Conservation (phyloP, 1,284 basidiomycete species). For the Cystobasidium sp. region DNA sequence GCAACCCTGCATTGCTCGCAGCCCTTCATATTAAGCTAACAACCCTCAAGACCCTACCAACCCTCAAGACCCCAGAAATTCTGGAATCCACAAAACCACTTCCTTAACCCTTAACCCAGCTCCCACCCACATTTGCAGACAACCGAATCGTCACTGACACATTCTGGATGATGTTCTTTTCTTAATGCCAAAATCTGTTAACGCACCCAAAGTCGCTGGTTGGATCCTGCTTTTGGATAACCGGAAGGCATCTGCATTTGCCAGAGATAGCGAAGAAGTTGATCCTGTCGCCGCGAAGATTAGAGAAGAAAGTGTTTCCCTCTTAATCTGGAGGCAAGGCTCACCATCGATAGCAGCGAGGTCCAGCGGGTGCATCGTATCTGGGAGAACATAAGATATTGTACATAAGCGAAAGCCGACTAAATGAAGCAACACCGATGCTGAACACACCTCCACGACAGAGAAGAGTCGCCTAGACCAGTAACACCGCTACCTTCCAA, state of each 20-base stretch:
- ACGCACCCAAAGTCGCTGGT: constrained; percentile 12
- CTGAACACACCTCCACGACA: constrained; percentile 4
- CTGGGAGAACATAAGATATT: neutral
- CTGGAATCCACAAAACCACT: too few species aligned
- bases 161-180: neutral
- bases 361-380: constrained; percentile 2
- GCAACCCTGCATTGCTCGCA: too few species aligned
- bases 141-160: too few species aligned
- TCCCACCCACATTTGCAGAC: too few species aligned
- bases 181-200: neutral
- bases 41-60: too few species aligned
- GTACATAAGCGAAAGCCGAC: too few species aligned
- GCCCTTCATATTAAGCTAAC: too few species aligned
- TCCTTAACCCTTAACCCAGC: too few species aligned
- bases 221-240: constrained; percentile 21
- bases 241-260: constrained; percentile 9
- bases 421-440: too few species aligned
- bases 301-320: neutral
- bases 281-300: neutral
- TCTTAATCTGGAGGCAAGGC: neutral
- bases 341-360: constrained; percentile 6
- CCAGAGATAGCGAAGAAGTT: constrained; percentile 16
- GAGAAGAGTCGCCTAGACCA: neutral
- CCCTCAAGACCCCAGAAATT: too few species aligned
- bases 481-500: constrained; percentile 13